Conservation (phyloP, 1,139 yeast genomes). For the Pichia sp. region DNA sequence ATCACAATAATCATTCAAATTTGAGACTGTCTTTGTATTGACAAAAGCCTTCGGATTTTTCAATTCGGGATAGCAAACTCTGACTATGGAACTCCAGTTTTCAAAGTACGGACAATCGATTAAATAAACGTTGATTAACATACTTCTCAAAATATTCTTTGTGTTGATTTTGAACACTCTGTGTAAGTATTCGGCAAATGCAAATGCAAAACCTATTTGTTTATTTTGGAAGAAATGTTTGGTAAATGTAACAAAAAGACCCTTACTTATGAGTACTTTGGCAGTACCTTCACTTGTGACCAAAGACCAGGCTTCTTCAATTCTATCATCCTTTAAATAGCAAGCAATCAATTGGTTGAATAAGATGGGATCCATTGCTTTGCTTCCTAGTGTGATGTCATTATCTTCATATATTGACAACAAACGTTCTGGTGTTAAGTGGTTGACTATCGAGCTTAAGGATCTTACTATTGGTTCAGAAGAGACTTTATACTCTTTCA, state of each 20-base stretch:
- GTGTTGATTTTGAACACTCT: slow-evolving; percentile 10
- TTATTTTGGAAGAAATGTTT: slow-evolving; percentile 21
- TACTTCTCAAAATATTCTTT: slow-evolving; percentile 18
- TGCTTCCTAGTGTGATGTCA: slow-evolving; percentile 10
- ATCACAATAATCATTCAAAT: slow-evolving; percentile 24
- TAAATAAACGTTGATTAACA: slow-evolving; percentile 20
- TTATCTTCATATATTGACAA: slow-evolving; percentile 15
- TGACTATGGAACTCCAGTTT: slow-evolving; percentile 24
- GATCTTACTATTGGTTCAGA: slow-evolving; percentile 23
- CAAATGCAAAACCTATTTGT: slow-evolving; percentile 26
- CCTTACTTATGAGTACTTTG: slow-evolving; percentile 14
- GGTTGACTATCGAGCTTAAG: slow-evolving; percentile 10
- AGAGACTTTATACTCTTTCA: slow-evolving; percentile 23
- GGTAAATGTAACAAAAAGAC: slow-evolving; percentile 22
- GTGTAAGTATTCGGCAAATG: slow-evolving; percentile 22
- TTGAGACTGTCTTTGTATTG: slow-evolving; percentile 6
- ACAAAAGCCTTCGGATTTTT: slow-evolving; percentile 15
- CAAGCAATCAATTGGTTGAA: slow-evolving; percentile 24
- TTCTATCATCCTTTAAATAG: slow-evolving; percentile 17
- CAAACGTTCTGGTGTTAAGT: slow-evolving; percentile 19
- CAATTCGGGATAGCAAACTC: slow-evolving; percentile 9
- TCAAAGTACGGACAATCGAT: slow-evolving; percentile 23
- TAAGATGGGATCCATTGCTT: slow-evolving; percentile 8
- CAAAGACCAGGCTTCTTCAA: slow-evolving; percentile 25
- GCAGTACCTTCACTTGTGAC: too few species aligned